phyloP scores from a whole-genome alignment of 2,329 filamentous ascomycete genomes.

The Aspergillus sp. region DNA sequence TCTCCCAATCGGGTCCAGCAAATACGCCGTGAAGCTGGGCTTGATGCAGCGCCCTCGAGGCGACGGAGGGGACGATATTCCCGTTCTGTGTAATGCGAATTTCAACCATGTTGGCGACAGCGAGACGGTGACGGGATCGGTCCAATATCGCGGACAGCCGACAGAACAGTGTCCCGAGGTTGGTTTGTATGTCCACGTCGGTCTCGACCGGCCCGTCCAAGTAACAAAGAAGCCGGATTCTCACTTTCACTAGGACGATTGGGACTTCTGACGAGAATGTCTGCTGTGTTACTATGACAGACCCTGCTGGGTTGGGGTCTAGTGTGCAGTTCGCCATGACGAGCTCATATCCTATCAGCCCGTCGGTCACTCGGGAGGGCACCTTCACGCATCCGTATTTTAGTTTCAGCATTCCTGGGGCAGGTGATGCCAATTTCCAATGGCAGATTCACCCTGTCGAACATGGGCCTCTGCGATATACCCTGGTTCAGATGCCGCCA shows the following conservation, averaged over 20 bases:
- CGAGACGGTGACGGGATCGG: not conserved
- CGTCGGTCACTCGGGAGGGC: not conserved
- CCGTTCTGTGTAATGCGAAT: not conserved
- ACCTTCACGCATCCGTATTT: not conserved
- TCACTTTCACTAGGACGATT: not conserved
- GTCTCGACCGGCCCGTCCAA: not conserved
- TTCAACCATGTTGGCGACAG: not conserved
- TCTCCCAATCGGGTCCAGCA: constrained; percentile 5
- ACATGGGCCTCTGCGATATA: constrained; percentile 5
- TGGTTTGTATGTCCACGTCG: not conserved
- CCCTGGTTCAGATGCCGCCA: not conserved
- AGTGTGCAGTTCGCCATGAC: not conserved
- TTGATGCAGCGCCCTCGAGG: constrained; percentile 6
- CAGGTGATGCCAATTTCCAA: not conserved
- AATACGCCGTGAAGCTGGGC: constrained; percentile 6
- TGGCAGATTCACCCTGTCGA: constrained; percentile 6
- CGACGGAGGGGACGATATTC: not conserved
- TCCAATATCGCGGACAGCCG: not conserved
- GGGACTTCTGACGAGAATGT: not conserved
- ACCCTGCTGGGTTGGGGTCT: not conserved
- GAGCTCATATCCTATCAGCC: not conserved
- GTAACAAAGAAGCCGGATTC: too few species aligned
- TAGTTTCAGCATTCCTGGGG: not conserved
- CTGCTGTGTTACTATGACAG: not conserved
- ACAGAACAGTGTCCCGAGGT: not conserved